Base-by-base conservation (phyloP, 805 yeast species). In the Danielia oregonensis region DNA sequence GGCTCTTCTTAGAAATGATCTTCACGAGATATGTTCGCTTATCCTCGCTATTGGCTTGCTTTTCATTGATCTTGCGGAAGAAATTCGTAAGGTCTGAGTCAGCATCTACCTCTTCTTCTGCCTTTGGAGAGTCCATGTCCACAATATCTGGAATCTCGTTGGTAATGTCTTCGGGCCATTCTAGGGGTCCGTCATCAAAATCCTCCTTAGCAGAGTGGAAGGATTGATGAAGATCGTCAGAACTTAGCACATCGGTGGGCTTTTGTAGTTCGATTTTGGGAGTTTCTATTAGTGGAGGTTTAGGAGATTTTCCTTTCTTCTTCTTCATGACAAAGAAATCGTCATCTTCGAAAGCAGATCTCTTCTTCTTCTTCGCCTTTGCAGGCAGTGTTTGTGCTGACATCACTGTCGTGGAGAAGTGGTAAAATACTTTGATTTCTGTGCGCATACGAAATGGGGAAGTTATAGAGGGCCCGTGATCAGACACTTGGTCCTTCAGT, bases 251-350 rank as follows among this genome's bases (percentile, higher is more conserved):
- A 13, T 18, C 29, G 6, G 22, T 9, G 9, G 22, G 22, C 9
- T 19, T 19, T n/a, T n/a, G 29, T 9, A 29, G 31, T 13, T 11
- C 12, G 19, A 11, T 17, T 14, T 21, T 23, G 30, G 7, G 29
- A n/a, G n/a, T n/a, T n/a, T n/a, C n/a, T n/a, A n/a, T n/a, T n/a
- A n/a, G n/a, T 6, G 22, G 9, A 13, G 22, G 26, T 7, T 17
- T 16, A 9, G 35, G 23, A 4, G 40, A 23, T 29, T 34, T 36
- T n/a, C 33, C 10, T 25, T 37, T 39, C 37, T 44, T 46, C 19
- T 40, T 37, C 32, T 44, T 46, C 29, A 57, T 36, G 6, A 57
- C 55, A 38, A 61, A 61, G 42, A 59, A 59, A 30, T 60, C 65
- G 35, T 61, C 65, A n/a, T 48, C 46, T 3, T 38, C 46, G 13